Conservation (phyloP, 345 rosid species). For the Gossypium mustelinum region DNA sequence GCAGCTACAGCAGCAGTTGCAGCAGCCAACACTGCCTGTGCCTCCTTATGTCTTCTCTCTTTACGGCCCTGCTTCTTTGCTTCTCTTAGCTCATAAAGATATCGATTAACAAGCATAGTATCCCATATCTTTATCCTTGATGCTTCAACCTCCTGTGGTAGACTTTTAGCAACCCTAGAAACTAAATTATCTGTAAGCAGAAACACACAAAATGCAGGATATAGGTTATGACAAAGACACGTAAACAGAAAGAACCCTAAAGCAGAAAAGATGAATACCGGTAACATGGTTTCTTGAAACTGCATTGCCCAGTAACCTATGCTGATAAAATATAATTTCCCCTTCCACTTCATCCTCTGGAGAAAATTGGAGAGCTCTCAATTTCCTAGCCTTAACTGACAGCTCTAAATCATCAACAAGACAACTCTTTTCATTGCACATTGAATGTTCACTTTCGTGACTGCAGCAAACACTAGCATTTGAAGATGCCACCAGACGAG, state of each 20-base stretch:
- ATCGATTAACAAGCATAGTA: constrained; percentile 66
- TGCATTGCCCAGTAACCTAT: constrained; percentile 59
- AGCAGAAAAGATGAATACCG: constrained; percentile 37
- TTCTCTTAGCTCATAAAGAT: constrained; percentile 78
- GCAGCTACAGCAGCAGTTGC: constrained; percentile 98
- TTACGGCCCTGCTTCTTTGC: constrained; percentile 95
- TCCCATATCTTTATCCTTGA: constrained; percentile 71
- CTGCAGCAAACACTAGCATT: constrained; percentile 39
- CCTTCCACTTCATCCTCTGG: constrained; percentile 94
- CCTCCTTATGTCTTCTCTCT: constrained; percentile 92
- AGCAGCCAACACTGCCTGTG: constrained; percentile 96
- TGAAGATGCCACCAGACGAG: constrained; percentile 46
- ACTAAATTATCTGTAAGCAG: constrained; percentile 57
- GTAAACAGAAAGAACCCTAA: not conserved
- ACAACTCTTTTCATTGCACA: constrained; percentile 32
- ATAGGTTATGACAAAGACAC: not conserved
- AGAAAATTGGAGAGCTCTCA: constrained; percentile 49
- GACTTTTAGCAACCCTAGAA: constrained; percentile 44
- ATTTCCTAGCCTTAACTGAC: constrained; percentile 47
- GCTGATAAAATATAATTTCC: constrained; percentile 75
- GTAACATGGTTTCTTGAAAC: constrained; percentile 53
- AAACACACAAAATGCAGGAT: constrained; percentile 18
- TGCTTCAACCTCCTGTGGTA: constrained; percentile 71
- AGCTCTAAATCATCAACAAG: constrained; percentile 29
- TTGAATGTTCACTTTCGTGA: constrained; percentile 35